These are phyloP conservation scores for Diplosphaera chodatii DNA, from an alignment of 139 green algal genomes.

Conservation along the genomic window DNA sequence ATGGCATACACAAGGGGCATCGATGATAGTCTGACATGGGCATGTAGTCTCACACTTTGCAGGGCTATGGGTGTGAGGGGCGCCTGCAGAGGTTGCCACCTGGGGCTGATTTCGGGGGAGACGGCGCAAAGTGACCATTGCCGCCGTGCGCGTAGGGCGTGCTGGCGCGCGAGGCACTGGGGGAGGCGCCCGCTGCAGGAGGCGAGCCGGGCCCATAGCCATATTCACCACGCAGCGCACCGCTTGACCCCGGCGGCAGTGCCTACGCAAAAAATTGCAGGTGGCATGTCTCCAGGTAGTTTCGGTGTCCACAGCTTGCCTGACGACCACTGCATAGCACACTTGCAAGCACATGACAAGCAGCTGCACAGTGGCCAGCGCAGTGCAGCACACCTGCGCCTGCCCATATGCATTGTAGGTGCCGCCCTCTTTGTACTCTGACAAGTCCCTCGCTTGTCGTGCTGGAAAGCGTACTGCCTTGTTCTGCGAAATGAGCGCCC, in stretches of 20 bases:
- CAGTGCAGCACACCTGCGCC: not conserved
- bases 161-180: not conserved
- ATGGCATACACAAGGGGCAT: not conserved
- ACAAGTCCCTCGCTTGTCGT: not conserved
- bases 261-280: too few species aligned
- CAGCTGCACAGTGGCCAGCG: not conserved
- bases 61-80: too few species aligned
- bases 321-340: too few species aligned
- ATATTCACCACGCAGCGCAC: not conserved
- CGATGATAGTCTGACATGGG: too few species aligned
- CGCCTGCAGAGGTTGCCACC: not conserved
- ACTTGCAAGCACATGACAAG: too few species aligned
- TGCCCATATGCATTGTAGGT: not conserved
- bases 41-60: not conserved
- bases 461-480: not conserved
- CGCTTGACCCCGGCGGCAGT: not conserved
- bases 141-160: not conserved
- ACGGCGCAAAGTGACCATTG: not conserved
- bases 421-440: not conserved
- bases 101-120: not conserved
- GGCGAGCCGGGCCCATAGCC: not conserved
- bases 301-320: too few species aligned
- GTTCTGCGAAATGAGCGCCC: not conserved
- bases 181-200: not conserved
- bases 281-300: not conserved